Evolutionary conservation across 148 eudicot species (phyloP).

Genomic region (Chenopodium formosanum): DNA sequence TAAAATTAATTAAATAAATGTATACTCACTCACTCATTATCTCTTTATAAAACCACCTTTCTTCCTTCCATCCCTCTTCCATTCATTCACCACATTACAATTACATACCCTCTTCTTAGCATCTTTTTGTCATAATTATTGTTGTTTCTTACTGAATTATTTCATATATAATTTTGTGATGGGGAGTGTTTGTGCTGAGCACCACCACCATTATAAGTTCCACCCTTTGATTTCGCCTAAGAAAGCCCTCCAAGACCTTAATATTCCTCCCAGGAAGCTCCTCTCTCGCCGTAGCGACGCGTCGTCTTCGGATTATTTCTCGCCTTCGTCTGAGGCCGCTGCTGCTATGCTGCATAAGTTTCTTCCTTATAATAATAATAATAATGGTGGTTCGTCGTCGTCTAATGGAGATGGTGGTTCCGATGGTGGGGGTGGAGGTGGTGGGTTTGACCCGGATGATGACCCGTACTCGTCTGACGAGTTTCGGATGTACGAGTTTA

Average conservation of each 20-base stretch:
- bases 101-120: no score
- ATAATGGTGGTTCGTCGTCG: conserved; percentile 18
- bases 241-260: conserved; percentile 51
- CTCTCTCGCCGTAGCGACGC: conserved; percentile 34
- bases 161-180: conserved; percentile 14
- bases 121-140: no score
- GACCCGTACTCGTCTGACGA: conserved; percentile 77
- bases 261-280: conserved; percentile 76
- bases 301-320: not conserved
- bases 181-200: conserved; percentile 44
- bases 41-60: no score
- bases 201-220: conserved; percentile 29
- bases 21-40: not conserved
- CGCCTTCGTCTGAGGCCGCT: not conserved
- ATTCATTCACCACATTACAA: no score
- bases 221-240: conserved; percentile 34
- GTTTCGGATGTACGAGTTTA: conserved; percentile 85
- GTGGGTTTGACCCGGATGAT: conserved; percentile 39
- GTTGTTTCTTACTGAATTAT: no score
- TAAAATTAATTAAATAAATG: no score
- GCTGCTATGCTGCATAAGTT: conserved; percentile 2
- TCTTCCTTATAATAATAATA: not conserved
- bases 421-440: conserved; percentile 24
- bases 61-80: no score
- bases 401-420: not conserved